These are phyloP conservation scores for Eutrema japonicum DNA, from an alignment of 345 rosid genomes.

Conservation along the genomic window DNA sequence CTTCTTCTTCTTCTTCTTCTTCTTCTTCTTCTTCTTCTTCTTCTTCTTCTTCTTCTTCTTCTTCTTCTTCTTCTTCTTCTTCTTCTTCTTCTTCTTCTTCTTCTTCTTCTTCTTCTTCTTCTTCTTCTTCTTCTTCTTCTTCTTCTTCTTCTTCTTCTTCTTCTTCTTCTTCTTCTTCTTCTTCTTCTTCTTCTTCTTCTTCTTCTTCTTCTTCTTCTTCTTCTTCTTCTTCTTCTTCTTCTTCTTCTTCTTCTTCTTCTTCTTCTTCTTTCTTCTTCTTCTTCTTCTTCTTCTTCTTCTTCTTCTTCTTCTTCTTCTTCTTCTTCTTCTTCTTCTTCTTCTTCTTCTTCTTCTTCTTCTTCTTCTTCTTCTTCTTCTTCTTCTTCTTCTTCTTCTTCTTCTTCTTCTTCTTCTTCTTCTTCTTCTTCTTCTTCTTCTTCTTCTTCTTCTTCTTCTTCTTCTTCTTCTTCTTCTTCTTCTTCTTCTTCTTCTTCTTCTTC, in stretches of 20 bases:
- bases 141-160: neutral
- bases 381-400: neutral
- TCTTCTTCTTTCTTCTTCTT: neutral
- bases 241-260: neutral
- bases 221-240: constrained; percentile 1
- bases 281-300: neutral
- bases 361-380: neutral
- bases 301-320: neutral
- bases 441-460: constrained; percentile 1
- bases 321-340: constrained; percentile 1
- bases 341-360: neutral
- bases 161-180: neutral
- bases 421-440: neutral
- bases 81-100: neutral
- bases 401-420: neutral
- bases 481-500: neutral
- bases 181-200: neutral
- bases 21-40: neutral
- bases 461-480: neutral
- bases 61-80: neutral
- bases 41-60: neutral
- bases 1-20: neutral
- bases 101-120: constrained; percentile 1
- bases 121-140: neutral
- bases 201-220: neutral